Evolutionary conservation across 2,329 filamentous ascomycete genomes (phyloP).

Genomic region (Aspergillus floridensis): DNA sequence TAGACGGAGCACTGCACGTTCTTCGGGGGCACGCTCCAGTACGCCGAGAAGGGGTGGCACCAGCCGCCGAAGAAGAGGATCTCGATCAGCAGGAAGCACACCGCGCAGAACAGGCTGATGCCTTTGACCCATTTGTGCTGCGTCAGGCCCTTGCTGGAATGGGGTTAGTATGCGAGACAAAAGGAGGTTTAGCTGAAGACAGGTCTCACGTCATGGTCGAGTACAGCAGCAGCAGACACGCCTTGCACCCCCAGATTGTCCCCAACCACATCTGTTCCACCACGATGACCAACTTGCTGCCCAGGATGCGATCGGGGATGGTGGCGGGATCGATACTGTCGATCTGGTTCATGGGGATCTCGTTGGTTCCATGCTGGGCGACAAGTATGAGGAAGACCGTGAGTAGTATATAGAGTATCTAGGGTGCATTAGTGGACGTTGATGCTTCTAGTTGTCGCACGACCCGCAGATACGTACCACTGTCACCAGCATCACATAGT

Average conservation of each 20-base stretch:
- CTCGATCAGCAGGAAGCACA: conserved; percentile 51
- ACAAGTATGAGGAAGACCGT: conserved; percentile 47
- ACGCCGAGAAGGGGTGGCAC: conserved; percentile 53
- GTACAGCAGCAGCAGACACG: conserved; percentile 54
- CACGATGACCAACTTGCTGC: conserved; percentile 56
- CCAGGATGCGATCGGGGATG: conserved; percentile 45
- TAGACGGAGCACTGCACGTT: conserved; percentile 48
- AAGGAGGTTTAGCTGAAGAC: too few species aligned
- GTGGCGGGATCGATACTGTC: conserved; percentile 47
- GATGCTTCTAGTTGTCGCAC: background rate
- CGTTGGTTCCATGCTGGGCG: conserved; percentile 47
- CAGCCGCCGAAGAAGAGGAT: conserved; percentile 54
- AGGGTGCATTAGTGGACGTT: background rate
- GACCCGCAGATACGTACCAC: conserved; percentile 2
- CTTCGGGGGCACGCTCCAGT: conserved; percentile 51
- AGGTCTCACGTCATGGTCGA: conserved; percentile 49
- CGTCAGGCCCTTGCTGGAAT: conserved; percentile 22
- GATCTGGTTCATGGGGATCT: conserved; percentile 38
- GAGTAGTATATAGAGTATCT: conserved; percentile 41
- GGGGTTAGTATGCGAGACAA: background rate
- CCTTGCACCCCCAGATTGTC: conserved; percentile 54
- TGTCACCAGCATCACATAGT: conserved; percentile 8
- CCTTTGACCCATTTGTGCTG: conserved; percentile 43
- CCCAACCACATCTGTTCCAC: conserved; percentile 54
- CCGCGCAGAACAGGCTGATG: conserved; percentile 45